These are phyloP conservation scores for Dipodascus albidus DNA, from an alignment of 805 yeast species.

Conservation along the genomic window DNA sequence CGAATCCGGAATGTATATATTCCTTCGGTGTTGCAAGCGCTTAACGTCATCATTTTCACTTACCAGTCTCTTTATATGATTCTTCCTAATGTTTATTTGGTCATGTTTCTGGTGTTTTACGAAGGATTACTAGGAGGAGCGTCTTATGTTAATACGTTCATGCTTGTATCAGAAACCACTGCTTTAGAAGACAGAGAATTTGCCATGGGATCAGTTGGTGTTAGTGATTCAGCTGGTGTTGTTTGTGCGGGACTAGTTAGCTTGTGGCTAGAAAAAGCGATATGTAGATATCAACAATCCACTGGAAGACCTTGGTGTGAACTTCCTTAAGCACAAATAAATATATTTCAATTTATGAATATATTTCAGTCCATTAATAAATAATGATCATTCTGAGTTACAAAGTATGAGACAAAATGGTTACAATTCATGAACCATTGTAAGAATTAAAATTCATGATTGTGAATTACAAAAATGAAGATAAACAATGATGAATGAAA, in stretches of 20 bases:
- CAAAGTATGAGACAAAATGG: too few species aligned
- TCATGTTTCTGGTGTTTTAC: conserved; percentile 59
- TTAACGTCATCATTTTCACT: conserved; percentile 49
- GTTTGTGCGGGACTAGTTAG: conserved; percentile 71
- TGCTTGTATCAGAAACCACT: conserved; percentile 55
- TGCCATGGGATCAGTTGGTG: conserved; percentile 72
- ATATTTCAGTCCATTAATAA: too few species aligned
- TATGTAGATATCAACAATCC: conserved; percentile 61
- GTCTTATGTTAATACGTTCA: conserved; percentile 80
- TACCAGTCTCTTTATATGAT: conserved; percentile 52
- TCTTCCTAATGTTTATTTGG: conserved; percentile 47
- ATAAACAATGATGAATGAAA: too few species aligned
- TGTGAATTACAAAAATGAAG: too few species aligned
- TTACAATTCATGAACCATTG: too few species aligned
- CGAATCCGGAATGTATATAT: conserved; percentile 48
- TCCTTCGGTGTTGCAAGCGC: conserved; percentile 53
- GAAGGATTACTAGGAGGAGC: conserved; percentile 87
- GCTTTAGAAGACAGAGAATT: conserved; percentile 50
- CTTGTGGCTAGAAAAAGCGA: conserved; percentile 56
- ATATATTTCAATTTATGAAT: too few species aligned
- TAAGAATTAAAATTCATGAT: too few species aligned
- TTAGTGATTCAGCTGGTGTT: conserved; percentile 78
- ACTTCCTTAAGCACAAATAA: conserved; percentile 27
- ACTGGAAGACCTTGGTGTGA: conserved; percentile 77
- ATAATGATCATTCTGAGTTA: too few species aligned